Evolutionary conservation across 208 protist species (phyloP).

Genomic region (Zelonia costaricensis): DNA sequence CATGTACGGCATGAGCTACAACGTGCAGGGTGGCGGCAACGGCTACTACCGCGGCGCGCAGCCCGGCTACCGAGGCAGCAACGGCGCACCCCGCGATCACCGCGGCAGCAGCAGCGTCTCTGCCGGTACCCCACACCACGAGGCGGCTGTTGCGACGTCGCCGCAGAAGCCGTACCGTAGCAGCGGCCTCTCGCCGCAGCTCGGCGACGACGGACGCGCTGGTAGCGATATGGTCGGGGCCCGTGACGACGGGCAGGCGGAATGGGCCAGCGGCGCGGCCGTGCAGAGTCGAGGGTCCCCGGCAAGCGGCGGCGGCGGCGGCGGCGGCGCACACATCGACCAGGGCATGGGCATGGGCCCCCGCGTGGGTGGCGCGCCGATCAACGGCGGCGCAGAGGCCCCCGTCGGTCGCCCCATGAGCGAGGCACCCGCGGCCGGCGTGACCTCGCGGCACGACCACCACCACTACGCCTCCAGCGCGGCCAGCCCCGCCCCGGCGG

Average conservation of each 20-base stretch:
- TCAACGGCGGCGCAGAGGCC: constrained; percentile 1
- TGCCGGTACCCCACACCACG: constrained; percentile 6
- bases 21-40: constrained; percentile 1
- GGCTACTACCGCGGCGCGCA: constrained; percentile 21
- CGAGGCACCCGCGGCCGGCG: background rate
- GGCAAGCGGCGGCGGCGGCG: background rate
- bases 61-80: constrained; percentile 16
- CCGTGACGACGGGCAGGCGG: constrained; percentile 24
- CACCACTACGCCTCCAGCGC: constrained; percentile 14
- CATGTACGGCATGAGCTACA: constrained; percentile 14
- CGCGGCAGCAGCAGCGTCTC: constrained; percentile 6
- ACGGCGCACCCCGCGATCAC: constrained; percentile 12
- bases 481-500: background rate
- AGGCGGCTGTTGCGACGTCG: background rate
- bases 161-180: constrained; percentile 28
- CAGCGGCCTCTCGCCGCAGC: constrained; percentile 2
- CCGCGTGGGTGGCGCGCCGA: background rate
- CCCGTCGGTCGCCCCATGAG: constrained; percentile 3
- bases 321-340: constrained; percentile 4
- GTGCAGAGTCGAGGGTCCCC: constrained; percentile 8
- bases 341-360: background rate
- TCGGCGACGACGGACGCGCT: constrained; percentile 15
- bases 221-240: constrained; percentile 16
- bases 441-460: constrained; percentile 14
- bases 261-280: constrained; percentile 15